Conservation (phyloP, 2,329 filamentous ascomycete species). For the Aspergillus spinulosporus region DNA sequence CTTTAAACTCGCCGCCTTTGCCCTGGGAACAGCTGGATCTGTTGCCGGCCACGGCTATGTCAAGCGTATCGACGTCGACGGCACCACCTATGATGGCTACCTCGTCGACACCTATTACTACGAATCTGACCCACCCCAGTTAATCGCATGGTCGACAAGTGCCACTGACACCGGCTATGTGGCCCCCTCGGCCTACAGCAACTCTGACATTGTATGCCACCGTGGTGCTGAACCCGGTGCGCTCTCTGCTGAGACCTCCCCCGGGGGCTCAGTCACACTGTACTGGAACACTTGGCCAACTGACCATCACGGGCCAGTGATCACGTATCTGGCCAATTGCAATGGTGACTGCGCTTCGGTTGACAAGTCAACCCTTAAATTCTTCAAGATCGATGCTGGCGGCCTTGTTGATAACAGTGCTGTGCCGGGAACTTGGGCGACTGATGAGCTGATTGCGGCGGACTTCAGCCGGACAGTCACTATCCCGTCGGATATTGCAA, state of each 20-base stretch:
- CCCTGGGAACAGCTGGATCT: conserved; percentile 27
- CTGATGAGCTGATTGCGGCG: background rate
- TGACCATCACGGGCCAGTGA: conserved; percentile 61
- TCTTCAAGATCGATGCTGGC: conserved; percentile 61
- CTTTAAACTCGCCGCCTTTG: background rate
- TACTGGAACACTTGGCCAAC: conserved; percentile 65
- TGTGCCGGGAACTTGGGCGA: background rate
- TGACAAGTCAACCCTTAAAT: conserved; percentile 53
- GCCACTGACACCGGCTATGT: conserved; percentile 56
- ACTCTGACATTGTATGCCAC: conserved; percentile 61
- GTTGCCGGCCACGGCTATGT: conserved; percentile 35
- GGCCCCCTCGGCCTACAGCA: conserved; percentile 40
- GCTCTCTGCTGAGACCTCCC: conserved; percentile 54
- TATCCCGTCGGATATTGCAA: background rate
- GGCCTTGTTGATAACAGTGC: conserved; percentile 42
- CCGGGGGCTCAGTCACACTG: conserved; percentile 57
- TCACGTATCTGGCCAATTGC: conserved; percentile 62
- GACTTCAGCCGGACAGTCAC: background rate
- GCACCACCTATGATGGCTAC: conserved; percentile 43
- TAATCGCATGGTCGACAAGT: conserved; percentile 56
- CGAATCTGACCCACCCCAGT: conserved; percentile 34
- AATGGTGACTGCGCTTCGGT: conserved; percentile 54
- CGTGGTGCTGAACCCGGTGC: conserved; percentile 52
- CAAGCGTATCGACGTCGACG: conserved; percentile 40
- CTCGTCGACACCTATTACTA: conserved; percentile 35